phyloP scores from a whole-genome alignment of 2,329 filamentous ascomycete species.

The Colletotrichum sp. region DNA sequence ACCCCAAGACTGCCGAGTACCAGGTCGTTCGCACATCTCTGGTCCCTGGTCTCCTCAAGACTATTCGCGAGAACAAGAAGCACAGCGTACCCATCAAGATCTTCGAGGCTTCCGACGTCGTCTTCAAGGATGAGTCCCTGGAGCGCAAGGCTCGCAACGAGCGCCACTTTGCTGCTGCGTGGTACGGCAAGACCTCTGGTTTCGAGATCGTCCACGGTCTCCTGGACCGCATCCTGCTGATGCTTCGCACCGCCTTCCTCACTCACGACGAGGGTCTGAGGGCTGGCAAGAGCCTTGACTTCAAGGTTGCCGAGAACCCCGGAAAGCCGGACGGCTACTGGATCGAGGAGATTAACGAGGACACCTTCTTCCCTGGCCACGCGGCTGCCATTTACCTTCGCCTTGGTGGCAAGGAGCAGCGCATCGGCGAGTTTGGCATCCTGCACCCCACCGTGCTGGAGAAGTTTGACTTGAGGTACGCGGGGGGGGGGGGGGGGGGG shows the following conservation, averaged over 20 bases:
- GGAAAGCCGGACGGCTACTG: slow-evolving; percentile 79
- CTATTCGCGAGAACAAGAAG: slow-evolving; percentile 89
- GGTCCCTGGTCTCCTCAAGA: slow-evolving; percentile 89
- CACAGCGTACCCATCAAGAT: slow-evolving; percentile 89
- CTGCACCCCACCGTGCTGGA: slow-evolving; percentile 92
- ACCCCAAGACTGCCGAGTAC: slow-evolving; percentile 93
- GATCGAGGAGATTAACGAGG: slow-evolving; percentile 90
- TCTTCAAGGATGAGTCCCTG: slow-evolving; percentile 80
- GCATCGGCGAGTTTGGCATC: slow-evolving; percentile 91
- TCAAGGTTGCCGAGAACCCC: slow-evolving; percentile 57
- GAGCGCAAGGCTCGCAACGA: slow-evolving; percentile 93
- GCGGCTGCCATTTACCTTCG: slow-evolving; percentile 84
- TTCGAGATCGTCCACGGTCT: slow-evolving; percentile 97
- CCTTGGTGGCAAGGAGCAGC: slow-evolving; percentile 72
- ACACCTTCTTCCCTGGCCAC: slow-evolving; percentile 91
- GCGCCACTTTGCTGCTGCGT: slow-evolving; percentile 93
- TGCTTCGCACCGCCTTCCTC: slow-evolving; percentile 85
- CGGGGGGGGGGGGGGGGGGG: too few relatives aligned
- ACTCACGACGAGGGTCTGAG: slow-evolving; percentile 73
- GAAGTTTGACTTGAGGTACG: slow-evolving; percentile 85
- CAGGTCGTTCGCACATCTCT: slow-evolving; percentile 90
- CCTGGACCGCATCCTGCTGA: slow-evolving; percentile 87
- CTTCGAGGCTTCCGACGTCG: slow-evolving; percentile 90
- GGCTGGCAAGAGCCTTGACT: slow-evolving; percentile 52
- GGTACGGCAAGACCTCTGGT: slow-evolving; percentile 91